phyloP scores from a whole-genome alignment of 441 rosid species.

The Syzygium syzygioides region DNA sequence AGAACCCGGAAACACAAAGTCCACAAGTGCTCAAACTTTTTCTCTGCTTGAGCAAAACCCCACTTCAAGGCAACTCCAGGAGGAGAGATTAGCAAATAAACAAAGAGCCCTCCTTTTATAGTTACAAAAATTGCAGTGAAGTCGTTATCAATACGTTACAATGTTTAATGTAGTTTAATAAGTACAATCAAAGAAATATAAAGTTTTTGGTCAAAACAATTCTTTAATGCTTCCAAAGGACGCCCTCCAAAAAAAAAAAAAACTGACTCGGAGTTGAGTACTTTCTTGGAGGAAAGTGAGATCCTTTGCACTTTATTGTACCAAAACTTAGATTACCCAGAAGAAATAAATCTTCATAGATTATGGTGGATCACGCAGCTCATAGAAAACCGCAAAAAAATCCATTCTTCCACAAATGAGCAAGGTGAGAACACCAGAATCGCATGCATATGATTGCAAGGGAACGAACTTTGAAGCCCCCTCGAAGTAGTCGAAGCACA shows the following conservation, averaged over 20 bases:
- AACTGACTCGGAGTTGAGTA: constrained; percentile 15
- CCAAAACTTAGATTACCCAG: neutral
- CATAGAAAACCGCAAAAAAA: neutral
- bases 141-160: constrained; percentile 33
- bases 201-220: constrained; percentile 40
- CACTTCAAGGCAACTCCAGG: constrained; percentile 23
- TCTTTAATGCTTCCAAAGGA: constrained; percentile 35
- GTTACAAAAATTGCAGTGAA: constrained; percentile 6
- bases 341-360: neutral
- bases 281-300: constrained; percentile 9
- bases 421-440: constrained; percentile 5
- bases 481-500: neutral
- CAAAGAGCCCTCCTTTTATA: constrained; percentile 13
- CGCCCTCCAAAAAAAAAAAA: neutral
- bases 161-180: constrained; percentile 3
- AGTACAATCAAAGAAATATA: constrained; percentile 10
- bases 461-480: constrained; percentile 11
- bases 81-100: constrained; percentile 13
- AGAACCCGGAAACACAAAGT: constrained; percentile 23
- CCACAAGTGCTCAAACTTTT: constrained; percentile 11
- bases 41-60: neutral
- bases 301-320: constrained; percentile 19
- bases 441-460: constrained; percentile 13
- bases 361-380: neutral
- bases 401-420: constrained; percentile 1